Conservation (phyloP, 345 rosid species). For the Gossypium stocksii region DNA sequence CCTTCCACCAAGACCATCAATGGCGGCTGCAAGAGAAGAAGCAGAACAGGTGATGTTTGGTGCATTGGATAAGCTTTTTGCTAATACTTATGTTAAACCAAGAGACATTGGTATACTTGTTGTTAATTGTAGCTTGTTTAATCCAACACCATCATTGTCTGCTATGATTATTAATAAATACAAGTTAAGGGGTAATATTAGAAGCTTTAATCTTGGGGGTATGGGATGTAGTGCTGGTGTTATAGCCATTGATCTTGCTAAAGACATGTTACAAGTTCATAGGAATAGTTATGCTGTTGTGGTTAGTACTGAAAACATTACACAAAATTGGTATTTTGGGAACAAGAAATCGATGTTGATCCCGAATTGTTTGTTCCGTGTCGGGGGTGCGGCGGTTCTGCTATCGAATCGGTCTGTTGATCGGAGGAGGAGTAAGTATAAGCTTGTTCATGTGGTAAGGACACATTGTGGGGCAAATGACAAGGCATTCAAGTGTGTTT, state of each 20-base stretch:
- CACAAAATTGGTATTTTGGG: constrained; percentile 96
- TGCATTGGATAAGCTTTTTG: constrained; percentile 63
- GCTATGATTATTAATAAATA: constrained; percentile 90
- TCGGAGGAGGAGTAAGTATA: constrained; percentile 66
- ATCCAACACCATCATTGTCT: constrained; percentile 88
- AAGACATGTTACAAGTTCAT: constrained; percentile 81
- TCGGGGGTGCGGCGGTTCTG: constrained; percentile 75
- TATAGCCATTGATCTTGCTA: constrained; percentile 73
- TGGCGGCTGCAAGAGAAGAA: constrained; percentile 81
- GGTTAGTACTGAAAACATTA: constrained; percentile 85
- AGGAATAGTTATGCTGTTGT: constrained; percentile 85
- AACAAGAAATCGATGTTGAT: constrained; percentile 88
- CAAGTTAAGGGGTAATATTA: constrained; percentile 67
- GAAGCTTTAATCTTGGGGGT: constrained; percentile 75
- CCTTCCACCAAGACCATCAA: constrained; percentile 76
- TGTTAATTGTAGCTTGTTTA: constrained; percentile 87
- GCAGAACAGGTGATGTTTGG: constrained; percentile 96
- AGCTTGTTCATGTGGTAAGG: constrained; percentile 82
- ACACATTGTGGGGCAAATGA: constrained; percentile 96
- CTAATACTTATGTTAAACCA: constrained; percentile 60
- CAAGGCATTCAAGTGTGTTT: constrained; percentile 78
- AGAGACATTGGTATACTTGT: constrained; percentile 83
- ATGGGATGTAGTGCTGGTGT: constrained; percentile 98
- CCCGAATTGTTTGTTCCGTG: constrained; percentile 82
- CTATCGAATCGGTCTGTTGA: constrained; percentile 58